These are phyloP conservation scores for Cercospora canescens DNA, from an alignment of 2,329 filamentous ascomycete genomes.

Conservation along the genomic window DNA sequence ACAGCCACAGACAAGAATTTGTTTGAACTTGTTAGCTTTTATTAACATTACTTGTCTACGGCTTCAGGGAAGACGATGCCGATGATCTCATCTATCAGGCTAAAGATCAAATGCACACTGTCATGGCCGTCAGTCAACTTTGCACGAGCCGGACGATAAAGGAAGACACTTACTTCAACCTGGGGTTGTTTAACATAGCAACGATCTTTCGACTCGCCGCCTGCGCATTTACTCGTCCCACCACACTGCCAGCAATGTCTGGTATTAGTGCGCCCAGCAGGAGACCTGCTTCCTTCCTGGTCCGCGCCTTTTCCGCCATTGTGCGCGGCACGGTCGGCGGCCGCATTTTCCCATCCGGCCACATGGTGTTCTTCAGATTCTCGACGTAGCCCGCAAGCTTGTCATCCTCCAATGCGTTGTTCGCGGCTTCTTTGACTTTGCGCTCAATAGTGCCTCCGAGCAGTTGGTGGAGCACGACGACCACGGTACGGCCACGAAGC, in stretches of 20 bases:
- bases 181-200: conserved; percentile 85
- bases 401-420: conserved; percentile 72
- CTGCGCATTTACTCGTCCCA: conserved; percentile 88
- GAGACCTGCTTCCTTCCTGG: conserved; percentile 80
- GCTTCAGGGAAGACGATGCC: conserved; percentile 44
- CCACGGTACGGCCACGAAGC: conserved; percentile 91
- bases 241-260: conserved; percentile 88
- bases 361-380: conserved; percentile 73
- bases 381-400: conserved; percentile 74
- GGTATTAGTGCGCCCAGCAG: conserved; percentile 88
- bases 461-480: conserved; percentile 93
- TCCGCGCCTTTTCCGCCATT: conserved; percentile 72
- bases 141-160: neutral
- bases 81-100: conserved; percentile 51
- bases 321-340: conserved; percentile 59
- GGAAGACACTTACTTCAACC: conserved; percentile 71
- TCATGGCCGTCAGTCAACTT: conserved; percentile 26
- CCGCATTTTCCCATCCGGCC: conserved; percentile 68
- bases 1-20: neutral
- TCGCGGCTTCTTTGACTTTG: conserved; percentile 85
- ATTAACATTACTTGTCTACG: conserved; percentile 18
- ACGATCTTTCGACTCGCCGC: conserved; percentile 85
- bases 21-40: neutral
- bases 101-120: conserved; percentile 53
- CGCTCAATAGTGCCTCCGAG: conserved; percentile 94